Evolutionary conservation across 73 alveolate species (phyloP).

Genomic region (Effrenium voratum): DNA sequence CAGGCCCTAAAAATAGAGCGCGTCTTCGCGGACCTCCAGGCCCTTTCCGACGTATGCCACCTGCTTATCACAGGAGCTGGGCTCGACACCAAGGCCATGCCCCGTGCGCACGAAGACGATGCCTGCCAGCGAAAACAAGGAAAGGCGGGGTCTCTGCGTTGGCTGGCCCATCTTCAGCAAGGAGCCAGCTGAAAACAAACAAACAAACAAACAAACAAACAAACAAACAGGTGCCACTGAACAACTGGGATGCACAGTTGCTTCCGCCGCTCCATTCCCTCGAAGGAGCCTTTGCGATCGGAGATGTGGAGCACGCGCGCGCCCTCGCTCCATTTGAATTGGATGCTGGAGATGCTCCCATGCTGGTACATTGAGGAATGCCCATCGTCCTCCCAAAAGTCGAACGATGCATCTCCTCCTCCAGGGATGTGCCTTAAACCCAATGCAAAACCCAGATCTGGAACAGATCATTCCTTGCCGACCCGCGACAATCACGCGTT

Average conservation of each 20-base stretch:
- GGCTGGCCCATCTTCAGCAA: background rate
- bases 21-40: background rate
- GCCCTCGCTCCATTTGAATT: background rate
- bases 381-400: conserved; percentile 70
- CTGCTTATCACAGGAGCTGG: background rate
- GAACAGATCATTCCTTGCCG: no score
- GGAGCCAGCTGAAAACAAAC: background rate
- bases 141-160: background rate
- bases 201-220: background rate
- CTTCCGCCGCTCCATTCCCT: conserved; percentile 3
- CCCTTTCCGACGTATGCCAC: conserved; percentile 60
- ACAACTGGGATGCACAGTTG: background rate
- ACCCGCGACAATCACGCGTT: no score
- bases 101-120: conserved; percentile 12
- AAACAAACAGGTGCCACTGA: background rate
- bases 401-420: no score
- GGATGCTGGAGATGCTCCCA: conserved; percentile 15
- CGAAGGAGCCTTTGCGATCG: background rate
- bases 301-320: background rate
- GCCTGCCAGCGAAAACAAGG: background rate
- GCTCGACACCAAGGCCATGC: conserved; percentile 40
- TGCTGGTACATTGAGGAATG: conserved; percentile 37
- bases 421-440: no score
- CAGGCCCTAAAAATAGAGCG: background rate
- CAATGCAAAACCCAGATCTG: no score